Base-by-base conservation (phyloP, 345 rosid species). In the Eucalyptus tenuipes region DNA sequence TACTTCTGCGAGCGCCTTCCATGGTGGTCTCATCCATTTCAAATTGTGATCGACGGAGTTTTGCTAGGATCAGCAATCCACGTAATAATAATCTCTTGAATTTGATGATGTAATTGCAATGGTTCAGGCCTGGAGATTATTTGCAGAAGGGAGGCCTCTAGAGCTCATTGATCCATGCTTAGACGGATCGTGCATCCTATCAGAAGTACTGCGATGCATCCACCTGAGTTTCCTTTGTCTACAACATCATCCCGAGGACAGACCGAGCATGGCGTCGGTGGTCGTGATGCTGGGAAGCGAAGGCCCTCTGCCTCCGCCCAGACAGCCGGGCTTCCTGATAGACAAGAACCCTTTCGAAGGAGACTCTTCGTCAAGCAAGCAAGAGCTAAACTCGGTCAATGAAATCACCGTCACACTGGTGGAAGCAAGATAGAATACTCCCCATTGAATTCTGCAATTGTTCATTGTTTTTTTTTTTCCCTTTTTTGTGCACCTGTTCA, bases 251-350 rank as follows among this genome's bases (percentile, higher is more conserved):
- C 94, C 92, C 0, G 92, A 91, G 57, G 92, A 92, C 87, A 90
- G 94, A 89, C 94, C 94, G 27, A 90, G 68, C 86, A 92, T 94
- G 93, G 57, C 92, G 27, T 64, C 91, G 2, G 94, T 91, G 59
- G 90, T 90, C n/a, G 90, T 94, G 86, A 93, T 93, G 94, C 85
- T 94, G 88, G 89, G 93, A 5, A 90, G 94, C 13, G 93, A 94
- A 37, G 86, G n/a, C 85, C 14, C 71, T 18, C 64, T 93, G 92
- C 94, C 92, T 4, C 59, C 88, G 3, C 94, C 94, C 3, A 91
- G 91, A 68, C 89, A 91, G 88, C 94, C 95, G 1, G 94, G 94
- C n/a, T 93, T 93, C 87, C 90, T 91, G 57, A 75, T 85, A 2
- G 91, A 91, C 49, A 90, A 88, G 64, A 89, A 87, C 31, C 29